A percentile compares a stretch with the other conserved stretches of the same genome.
Conservation (phyloP, 2,329 filamentous ascomycete species). For the Leptographium galeiforme region DNA sequence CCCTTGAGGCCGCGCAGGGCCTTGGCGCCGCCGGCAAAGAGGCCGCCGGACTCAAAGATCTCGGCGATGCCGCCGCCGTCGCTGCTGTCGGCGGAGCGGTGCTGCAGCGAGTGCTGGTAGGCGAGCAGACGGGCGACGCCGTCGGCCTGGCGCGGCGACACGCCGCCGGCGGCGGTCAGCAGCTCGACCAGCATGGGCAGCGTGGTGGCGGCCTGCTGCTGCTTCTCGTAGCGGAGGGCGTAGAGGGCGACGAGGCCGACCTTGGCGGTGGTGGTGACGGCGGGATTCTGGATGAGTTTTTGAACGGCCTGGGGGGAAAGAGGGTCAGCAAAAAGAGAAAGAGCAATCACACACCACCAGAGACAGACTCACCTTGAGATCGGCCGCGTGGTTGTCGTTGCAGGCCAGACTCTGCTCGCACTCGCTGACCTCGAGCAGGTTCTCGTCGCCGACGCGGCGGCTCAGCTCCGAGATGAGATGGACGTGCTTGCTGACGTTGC, state of each 20-base stretch:
- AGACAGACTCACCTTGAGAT: conserved; percentile 76
- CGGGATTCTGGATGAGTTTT: conserved; percentile 66
- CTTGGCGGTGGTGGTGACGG: conserved; percentile 70
- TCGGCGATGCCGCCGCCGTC: conserved; percentile 65
- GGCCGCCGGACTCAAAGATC: conserved; percentile 79
- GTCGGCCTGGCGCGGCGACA: conserved; percentile 62
- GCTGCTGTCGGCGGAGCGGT: conserved; percentile 56
- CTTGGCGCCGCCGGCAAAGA: conserved; percentile 66
- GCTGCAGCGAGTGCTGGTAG: conserved; percentile 81
- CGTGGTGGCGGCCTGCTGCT: conserved; percentile 70
- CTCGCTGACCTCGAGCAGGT: conserved; percentile 89
- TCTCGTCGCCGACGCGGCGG: conserved; percentile 72
- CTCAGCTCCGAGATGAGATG: conserved; percentile 90
- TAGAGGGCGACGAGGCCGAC: conserved; percentile 87
- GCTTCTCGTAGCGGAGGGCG: conserved; percentile 79
- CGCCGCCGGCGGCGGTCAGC: conserved; percentile 68
- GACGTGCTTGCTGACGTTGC: conserved; percentile 97
- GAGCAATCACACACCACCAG: too few relatives aligned
- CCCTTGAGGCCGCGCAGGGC: conserved; percentile 92
- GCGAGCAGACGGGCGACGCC: conserved; percentile 69
- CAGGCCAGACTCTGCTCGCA: conserved; percentile 93
- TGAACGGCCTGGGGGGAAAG: conserved; percentile 76
- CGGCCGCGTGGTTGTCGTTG: conserved; percentile 83
- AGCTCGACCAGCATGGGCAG: conserved; percentile 78
- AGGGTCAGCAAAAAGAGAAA: too few relatives aligned